Percentiles rank a stretch among this genome's conserved stretches.
These are phyloP conservation scores for Pterocarpus macrocarpus DNA, from an alignment of 306 rosid genomes.

Conservation along the genomic window DNA sequence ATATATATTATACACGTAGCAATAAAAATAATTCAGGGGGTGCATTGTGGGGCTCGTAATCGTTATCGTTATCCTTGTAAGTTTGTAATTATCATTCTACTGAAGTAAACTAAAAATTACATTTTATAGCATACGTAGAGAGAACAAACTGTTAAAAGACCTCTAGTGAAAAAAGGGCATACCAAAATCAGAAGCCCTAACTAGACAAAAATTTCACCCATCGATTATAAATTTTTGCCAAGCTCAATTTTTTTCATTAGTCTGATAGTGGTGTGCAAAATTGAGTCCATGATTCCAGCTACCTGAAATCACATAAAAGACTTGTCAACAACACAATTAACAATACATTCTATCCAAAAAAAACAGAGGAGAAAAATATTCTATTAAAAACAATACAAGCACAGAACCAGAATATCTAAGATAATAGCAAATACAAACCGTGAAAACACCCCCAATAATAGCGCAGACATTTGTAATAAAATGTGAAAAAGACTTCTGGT, in stretches of 20 bases:
- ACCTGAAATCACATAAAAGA: slow-evolving; percentile 70
- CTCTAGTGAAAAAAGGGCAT: slow-evolving; percentile 32
- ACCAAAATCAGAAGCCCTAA: slow-evolving; percentile 50
- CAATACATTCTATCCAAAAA: neutral
- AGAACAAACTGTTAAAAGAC: slow-evolving; percentile 23
- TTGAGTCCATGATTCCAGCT: slow-evolving; percentile 93
- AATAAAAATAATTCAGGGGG: too few species aligned
- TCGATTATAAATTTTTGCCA: slow-evolving; percentile 85
- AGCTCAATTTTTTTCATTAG: slow-evolving; percentile 83
- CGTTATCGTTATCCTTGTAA: too few species aligned
- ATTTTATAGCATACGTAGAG: slow-evolving; percentile 33
- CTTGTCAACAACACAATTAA: neutral
- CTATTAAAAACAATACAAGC: neutral
- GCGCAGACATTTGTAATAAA: slow-evolving; percentile 94
- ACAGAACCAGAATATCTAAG: slow-evolving; percentile 20
- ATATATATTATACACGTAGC: too few species aligned
- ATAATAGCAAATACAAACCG: slow-evolving; percentile 70
- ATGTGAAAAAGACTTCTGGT: slow-evolving; percentile 86
- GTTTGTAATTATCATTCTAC: slow-evolving; percentile 15
- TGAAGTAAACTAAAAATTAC: slow-evolving; percentile 42
- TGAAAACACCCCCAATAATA: slow-evolving; percentile 95
- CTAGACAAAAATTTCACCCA: slow-evolving; percentile 45
- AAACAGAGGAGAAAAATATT: too few species aligned
- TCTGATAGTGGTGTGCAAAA: slow-evolving; percentile 82
- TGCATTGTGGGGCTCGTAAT: too few species aligned